Evolutionary conservation across 139 green algal species (phyloP), one percentile per base, ranked within the genome.

Genomic region (Picochlorum sp.): DNA sequence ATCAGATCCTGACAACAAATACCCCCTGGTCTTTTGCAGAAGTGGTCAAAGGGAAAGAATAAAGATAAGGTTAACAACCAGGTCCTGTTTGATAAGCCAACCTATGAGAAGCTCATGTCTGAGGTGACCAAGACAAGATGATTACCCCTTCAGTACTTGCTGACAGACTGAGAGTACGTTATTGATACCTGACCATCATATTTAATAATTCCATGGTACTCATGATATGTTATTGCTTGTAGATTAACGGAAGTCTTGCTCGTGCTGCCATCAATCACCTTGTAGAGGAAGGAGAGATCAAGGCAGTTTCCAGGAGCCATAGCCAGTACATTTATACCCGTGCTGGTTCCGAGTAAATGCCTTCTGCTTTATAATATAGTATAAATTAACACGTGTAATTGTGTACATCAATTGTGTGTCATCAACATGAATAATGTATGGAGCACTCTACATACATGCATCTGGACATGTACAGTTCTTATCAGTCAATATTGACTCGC

Each of bases 31-130:
- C 20, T 34, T 24, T 13, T 67, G 77, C 84, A 96, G 86, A 97
- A 97, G 78, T 97, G 91, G 91, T 95, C 86, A 73, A 97, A 97
- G 90, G 91, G 91, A 57, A 95, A 95, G 81, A 71, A 80, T 57
- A 98, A 97, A 86, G 93, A 98, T 88, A 98, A 98, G 87, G 89
- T 96, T 26, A 97, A 97, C 86, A 99, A 99, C 85, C 70, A 86
- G 62, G 93, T 99, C 10, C 81, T 97, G 18, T 98, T 99, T 73
- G 93, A 98, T 70, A 86, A 95, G 88, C 68, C 81, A 58, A 95
- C 87, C 8, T 97, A 97, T 56, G 93, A 98, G 63, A 99, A 99
- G 89, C 74, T 99, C 59, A 65, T 92, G 11, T 67, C 80, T 49
- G 93, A 99, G 83, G 92, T 97, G 74, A 89, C 94, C 69, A 99